These are phyloP conservation scores for Picochlorum sp. DNA, from an alignment of 139 green algal genomes.

Conservation along the genomic window DNA sequence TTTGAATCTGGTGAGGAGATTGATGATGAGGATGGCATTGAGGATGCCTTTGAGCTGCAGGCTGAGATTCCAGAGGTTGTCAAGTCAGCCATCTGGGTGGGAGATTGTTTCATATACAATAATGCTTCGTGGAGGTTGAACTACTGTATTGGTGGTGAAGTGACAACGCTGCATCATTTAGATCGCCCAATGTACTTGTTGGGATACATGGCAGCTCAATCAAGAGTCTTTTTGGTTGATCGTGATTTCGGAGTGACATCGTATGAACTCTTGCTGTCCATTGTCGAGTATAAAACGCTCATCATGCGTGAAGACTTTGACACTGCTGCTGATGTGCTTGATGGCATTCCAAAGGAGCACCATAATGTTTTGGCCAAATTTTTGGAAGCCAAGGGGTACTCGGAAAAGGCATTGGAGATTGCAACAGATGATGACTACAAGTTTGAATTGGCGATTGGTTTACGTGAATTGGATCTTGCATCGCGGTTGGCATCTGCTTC, in stretches of 20 bases:
- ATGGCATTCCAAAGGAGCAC: slow-evolving; percentile 50
- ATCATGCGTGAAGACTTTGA: slow-evolving; percentile 71
- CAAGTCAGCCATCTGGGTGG: slow-evolving; percentile 55
- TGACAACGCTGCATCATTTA: slow-evolving; percentile 94
- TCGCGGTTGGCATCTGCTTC: slow-evolving; percentile 63
- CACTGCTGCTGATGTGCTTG: slow-evolving; percentile 51
- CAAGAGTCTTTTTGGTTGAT: slow-evolving; percentile 91
- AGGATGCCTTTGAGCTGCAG: slow-evolving; percentile 94
- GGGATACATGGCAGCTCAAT: slow-evolving; percentile 88
- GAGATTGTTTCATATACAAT: slow-evolving; percentile 99
- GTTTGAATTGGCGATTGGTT: slow-evolving; percentile 82
- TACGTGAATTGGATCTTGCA: slow-evolving; percentile 77
- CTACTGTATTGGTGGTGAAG: slow-evolving; percentile 94
- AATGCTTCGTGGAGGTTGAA: slow-evolving; percentile 91
- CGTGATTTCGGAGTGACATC: slow-evolving; percentile 61
- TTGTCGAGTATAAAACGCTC: slow-evolving; percentile 97
- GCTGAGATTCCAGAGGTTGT: slow-evolving; percentile 76
- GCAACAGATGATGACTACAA: slow-evolving; percentile 89
- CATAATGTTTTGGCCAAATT: slow-evolving; percentile 84
- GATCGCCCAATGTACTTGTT: slow-evolving; percentile 96
- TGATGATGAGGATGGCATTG: slow-evolving; percentile 82
- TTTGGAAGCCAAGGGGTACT: slow-evolving; percentile 80
- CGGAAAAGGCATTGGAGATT: slow-evolving; percentile 76
- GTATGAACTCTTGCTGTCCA: slow-evolving; percentile 87
- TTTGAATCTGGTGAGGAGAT: slow-evolving; percentile 45